These are phyloP conservation scores for Fusarium poae DNA, from an alignment of 2,329 filamentous ascomycete genomes.

Conservation along the genomic window DNA sequence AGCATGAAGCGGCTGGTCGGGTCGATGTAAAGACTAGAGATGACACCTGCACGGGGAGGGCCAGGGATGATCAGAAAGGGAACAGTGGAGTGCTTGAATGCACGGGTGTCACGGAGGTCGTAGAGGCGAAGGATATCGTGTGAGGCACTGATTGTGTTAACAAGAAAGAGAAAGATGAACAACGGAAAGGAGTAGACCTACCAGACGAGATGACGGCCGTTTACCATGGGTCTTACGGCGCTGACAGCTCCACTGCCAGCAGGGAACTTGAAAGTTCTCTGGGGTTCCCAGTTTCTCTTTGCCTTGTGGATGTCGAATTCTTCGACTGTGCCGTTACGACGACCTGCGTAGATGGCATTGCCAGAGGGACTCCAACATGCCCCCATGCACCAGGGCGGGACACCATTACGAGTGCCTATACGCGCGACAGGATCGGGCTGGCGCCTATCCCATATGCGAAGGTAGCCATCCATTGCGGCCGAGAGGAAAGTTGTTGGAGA, in stretches of 20 bases:
- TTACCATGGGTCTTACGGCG: constrained; percentile 89
- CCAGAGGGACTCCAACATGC: constrained; percentile 97
- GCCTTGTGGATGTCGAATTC: constrained; percentile 90
- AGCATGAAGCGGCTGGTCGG: constrained; percentile 92
- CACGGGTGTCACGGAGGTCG: constrained; percentile 78
- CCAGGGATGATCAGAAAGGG: constrained; percentile 98
- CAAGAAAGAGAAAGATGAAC: background rate
- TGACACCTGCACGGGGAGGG: constrained; percentile 84
- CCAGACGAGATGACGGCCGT: constrained; percentile 91
- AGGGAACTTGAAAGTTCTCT: constrained; percentile 87
- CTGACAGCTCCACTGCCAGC: constrained; percentile 90
- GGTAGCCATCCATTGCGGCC: constrained; percentile 85
- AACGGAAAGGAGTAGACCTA: constrained; percentile 43
- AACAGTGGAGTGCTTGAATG: constrained; percentile 80
- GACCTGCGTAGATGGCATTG: constrained; percentile 92
- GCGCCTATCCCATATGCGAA: constrained; percentile 94
- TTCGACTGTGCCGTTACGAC: constrained; percentile 92
- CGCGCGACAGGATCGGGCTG: constrained; percentile 81
- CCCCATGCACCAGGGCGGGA: constrained; percentile 97
- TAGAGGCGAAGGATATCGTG: constrained; percentile 95
- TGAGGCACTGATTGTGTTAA: constrained; percentile 74
- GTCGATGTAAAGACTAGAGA: constrained; percentile 88
- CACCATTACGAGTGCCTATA: constrained; percentile 78
- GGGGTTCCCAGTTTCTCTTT: constrained; percentile 74
- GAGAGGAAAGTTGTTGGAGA: constrained; percentile 88